phyloP scores from a whole-genome alignment of 225 moss, liverwort and hornwort species.

The Climacium dendroides region DNA sequence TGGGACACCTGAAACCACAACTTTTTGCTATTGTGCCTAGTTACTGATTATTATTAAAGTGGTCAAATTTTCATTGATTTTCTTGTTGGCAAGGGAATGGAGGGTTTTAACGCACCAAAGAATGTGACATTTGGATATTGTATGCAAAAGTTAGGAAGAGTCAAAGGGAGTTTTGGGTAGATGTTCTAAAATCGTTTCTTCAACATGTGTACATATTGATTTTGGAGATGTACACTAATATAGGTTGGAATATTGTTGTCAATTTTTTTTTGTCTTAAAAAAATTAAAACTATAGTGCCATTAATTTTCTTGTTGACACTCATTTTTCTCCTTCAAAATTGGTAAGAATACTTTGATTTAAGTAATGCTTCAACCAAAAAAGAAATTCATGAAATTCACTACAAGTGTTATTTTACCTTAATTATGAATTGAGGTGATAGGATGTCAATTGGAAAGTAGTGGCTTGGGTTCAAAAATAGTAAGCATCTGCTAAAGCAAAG shows the following conservation, averaged over 20 bases:
- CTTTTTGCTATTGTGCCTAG: neutral
- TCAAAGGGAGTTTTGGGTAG: too few relatives aligned
- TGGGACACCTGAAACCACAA: too few relatives aligned
- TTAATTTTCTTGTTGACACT: neutral
- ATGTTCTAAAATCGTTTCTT: neutral
- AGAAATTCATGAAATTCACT: neutral
- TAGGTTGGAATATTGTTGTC: neutral
- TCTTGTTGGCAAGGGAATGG: neutral
- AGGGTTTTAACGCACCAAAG: fast-evolving
- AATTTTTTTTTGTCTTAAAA: neutral
- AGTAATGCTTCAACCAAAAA: fast-evolving
- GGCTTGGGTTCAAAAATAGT: neutral
- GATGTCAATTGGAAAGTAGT: neutral
- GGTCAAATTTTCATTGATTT: neutral
- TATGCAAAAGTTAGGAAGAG: neutral
- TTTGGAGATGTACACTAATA: neutral
- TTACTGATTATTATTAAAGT: neutral
- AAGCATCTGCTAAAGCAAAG: neutral
- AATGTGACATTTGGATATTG: fast-evolving
- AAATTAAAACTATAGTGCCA: neutral
- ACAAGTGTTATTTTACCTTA: neutral
- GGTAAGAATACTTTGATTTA: neutral
- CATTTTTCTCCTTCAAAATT: neutral
- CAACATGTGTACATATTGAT: fast-evolving
- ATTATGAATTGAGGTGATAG: neutral